Evolutionary conservation across 2,329 filamentous ascomycete species (phyloP).

Genomic region (Fusarium liriodendri): DNA sequence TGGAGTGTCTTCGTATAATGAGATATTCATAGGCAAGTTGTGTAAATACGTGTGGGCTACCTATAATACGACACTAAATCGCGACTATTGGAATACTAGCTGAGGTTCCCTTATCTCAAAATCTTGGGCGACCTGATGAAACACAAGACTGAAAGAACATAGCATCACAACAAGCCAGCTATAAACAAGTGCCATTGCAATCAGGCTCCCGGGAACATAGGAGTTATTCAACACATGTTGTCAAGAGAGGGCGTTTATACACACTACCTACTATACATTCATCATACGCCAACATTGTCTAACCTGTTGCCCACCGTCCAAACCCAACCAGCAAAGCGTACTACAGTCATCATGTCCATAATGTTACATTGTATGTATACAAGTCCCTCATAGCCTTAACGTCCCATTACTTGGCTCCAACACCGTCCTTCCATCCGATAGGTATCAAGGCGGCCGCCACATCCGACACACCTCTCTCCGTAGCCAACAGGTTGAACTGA

Average conservation of each 20-base stretch:
- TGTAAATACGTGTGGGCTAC: not conserved
- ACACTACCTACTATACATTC: not conserved
- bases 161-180: not conserved
- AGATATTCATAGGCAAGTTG: not conserved
- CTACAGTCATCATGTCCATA: not conserved
- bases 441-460: constrained; percentile 91
- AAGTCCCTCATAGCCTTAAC: not conserved
- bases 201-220: not conserved
- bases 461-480: constrained; percentile 86
- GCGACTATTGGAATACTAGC: not conserved
- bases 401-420: constrained; percentile 50
- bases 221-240: not conserved
- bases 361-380: constrained; percentile 16
- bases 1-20: not conserved
- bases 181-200: not conserved
- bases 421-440: constrained; percentile 79
- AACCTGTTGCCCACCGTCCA: not conserved
- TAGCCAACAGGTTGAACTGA: constrained; percentile 95
- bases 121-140: not conserved
- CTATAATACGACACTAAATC: not conserved
- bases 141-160: not conserved
- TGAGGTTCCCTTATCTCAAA: not conserved
- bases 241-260: not conserved
- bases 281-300: not conserved
- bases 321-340: not conserved